Base-by-base conservation (phyloP, 768 basidiomycete species). In the Agaricus blazei region DNA sequence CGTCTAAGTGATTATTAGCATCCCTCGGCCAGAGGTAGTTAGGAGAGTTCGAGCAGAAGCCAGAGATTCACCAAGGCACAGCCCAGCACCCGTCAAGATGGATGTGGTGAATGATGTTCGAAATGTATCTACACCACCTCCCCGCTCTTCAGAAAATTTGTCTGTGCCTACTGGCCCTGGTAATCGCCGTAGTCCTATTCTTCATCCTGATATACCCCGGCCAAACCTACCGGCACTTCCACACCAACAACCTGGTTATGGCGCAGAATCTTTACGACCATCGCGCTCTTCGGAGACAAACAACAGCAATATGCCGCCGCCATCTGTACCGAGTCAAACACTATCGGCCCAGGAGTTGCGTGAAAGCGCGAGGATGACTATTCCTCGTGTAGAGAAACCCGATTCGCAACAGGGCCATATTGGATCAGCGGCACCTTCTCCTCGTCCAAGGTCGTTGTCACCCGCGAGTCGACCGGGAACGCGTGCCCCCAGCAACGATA, bases 11-110 rank as follows among this genome's bases (percentile, higher is more conserved):
- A 54, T 44, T 12, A 43, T 24, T 59, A 90, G 88, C 64, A 78
- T 90, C 45, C 88, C 87, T 24, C 74, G 87, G 46, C 88, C 88
- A n/a, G 87, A 90, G 65, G 87, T 88, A 34, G 85, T 90, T 56
- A 88, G 82, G 67, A 75, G 88, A 54, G 68, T 79, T 26, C 69
- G 79, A 28, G 67, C 72, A 28, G 77, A 78, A 9, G 57, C 65
- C 12, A 63, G 63, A 28, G 74, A 73, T 51, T 68, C 70, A 38
- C 66, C 72, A 4, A 74, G 72, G 53, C 65, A 68, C 29, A 52
- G 61, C 24, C 38, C 57, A 14, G 63, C 65, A 9, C 51, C 51
- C 4, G 29, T 56, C 24, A 56, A 48, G 47, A 37, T 34, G 29
- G 50, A 60, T 15, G 43, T 49, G n/a, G 31, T 59, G 19, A 53